A percentile compares a stretch with the other conserved stretches of the same genome.
Conservation (phyloP, 2,329 filamentous ascomycete species). For the Monosporascus sp. region DNA sequence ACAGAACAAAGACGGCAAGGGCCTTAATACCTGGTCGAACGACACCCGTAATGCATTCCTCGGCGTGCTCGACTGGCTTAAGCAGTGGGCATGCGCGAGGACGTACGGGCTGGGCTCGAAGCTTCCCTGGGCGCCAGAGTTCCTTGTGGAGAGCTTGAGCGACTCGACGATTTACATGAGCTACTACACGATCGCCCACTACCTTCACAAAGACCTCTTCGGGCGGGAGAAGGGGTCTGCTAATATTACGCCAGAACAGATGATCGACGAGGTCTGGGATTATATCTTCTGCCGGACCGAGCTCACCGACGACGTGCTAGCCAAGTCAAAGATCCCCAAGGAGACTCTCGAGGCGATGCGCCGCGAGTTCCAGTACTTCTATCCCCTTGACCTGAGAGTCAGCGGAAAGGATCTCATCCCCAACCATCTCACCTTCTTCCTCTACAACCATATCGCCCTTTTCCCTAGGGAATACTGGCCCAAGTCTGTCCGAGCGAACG, state of each 20-base stretch:
- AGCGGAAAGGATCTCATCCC: slow-evolving; percentile 91
- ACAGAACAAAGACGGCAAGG: slow-evolving; percentile 57
- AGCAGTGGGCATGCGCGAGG: slow-evolving; percentile 90
- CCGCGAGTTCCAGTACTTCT: slow-evolving; percentile 94
- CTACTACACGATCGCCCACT: slow-evolving; percentile 64
- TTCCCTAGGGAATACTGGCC: slow-evolving; percentile 91
- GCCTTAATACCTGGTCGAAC: slow-evolving; percentile 57
- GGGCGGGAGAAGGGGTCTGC: slow-evolving; percentile 66
- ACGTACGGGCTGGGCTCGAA: slow-evolving; percentile 90
- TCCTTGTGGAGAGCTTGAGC: slow-evolving; percentile 86
- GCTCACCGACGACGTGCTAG: slow-evolving; percentile 57
- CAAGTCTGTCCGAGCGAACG: slow-evolving; percentile 77
- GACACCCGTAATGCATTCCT: no score
- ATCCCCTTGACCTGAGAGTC: slow-evolving; percentile 81
- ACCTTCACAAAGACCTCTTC: slow-evolving; percentile 79
- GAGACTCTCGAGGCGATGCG: slow-evolving; percentile 74
- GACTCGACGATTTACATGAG: slow-evolving; percentile 93
- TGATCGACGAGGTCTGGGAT: slow-evolving; percentile 95
- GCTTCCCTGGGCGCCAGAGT: slow-evolving; percentile 86
- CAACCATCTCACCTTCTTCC: slow-evolving; percentile 92
- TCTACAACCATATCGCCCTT: slow-evolving; percentile 88
- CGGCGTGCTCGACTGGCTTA: slow-evolving; percentile 81
- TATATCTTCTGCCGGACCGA: slow-evolving; percentile 82
- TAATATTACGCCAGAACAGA: slow-evolving; percentile 73
- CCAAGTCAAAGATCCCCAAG: slow-evolving; percentile 65